phyloP scores from a whole-genome alignment of 73 alveolate genomes.

The Paraurostyla sp. region DNA sequence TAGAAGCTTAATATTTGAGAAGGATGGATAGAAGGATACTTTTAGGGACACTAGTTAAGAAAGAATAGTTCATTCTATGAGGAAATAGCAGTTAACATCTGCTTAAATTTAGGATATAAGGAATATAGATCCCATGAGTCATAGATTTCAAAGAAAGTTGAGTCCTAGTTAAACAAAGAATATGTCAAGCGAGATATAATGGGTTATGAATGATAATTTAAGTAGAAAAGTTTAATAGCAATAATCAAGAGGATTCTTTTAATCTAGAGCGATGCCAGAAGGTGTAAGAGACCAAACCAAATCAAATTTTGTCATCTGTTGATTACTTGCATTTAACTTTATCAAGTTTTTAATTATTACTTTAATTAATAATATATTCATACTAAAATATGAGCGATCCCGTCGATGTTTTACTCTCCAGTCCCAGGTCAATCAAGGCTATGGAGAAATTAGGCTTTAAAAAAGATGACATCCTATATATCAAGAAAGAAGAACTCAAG shows the following conservation, averaged over 20 bases:
- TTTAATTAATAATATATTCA: slow-evolving; percentile 7
- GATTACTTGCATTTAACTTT: not conserved
- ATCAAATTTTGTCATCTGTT: not conserved
- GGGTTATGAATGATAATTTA: not conserved
- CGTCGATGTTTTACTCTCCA: slow-evolving; percentile 34
- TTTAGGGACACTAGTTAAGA: not conserved
- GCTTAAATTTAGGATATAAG: not conserved
- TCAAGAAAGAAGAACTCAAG: slow-evolving; percentile 29
- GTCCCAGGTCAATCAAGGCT: slow-evolving; percentile 27
- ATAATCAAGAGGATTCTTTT: not conserved
- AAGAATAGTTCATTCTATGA: not conserved
- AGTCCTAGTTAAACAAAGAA: not conserved
- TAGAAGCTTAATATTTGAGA: not conserved
- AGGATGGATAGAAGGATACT: not conserved
- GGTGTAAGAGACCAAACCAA: not conserved
- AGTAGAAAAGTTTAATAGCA: not conserved
- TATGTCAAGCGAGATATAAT: not conserved
- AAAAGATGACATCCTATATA: slow-evolving; percentile 25
- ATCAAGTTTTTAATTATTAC: not conserved
- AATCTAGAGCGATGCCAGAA: not conserved
- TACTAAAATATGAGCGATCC: slow-evolving; percentile 38
- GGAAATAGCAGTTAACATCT: not conserved
- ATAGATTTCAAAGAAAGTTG: not conserved
- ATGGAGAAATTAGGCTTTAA: slow-evolving; percentile 36
- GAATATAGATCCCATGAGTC: not conserved